These are phyloP conservation scores for Yarrowia porcina DNA, from an alignment of 805 yeast genomes.

Conservation along the genomic window DNA sequence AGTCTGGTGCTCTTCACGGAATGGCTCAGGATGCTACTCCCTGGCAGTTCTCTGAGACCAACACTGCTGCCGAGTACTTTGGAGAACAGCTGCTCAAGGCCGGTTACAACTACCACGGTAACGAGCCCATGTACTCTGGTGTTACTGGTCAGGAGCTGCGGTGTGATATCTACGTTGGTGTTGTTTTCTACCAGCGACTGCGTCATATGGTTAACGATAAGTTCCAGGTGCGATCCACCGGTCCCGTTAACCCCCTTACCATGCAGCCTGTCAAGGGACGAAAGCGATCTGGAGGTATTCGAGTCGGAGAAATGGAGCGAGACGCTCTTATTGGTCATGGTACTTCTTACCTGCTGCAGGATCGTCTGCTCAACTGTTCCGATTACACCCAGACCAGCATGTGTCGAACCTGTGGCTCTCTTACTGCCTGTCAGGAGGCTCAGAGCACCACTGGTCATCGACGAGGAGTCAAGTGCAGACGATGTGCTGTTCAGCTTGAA, in stretches of 20 bases:
- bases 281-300: slow-evolving; percentile 98
- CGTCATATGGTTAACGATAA: slow-evolving; percentile 99
- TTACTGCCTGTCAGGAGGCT: slow-evolving; percentile 81
- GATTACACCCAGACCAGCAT: slow-evolving; percentile 90
- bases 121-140: slow-evolving; percentile 98
- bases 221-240: slow-evolving; percentile 98
- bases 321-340: slow-evolving; percentile 99
- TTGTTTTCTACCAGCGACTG: slow-evolving; percentile 95
- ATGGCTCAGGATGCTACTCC: slow-evolving; percentile 97
- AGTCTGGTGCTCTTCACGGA: slow-evolving; percentile 97
- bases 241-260: slow-evolving; percentile 93
- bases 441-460: slow-evolving; percentile 87
- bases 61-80: slow-evolving; percentile 96
- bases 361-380: slow-evolving; percentile 88
- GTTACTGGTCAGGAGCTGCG: slow-evolving; percentile 97
- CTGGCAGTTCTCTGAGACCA: slow-evolving; percentile 85
- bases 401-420: slow-evolving; percentile 91
- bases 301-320: slow-evolving; percentile 99
- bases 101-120: slow-evolving; percentile 97
- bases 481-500: slow-evolving; percentile 61
- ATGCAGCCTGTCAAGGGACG: slow-evolving; percentile 99
- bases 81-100: slow-evolving; percentile 86
- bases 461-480: slow-evolving; percentile 80
- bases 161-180: slow-evolving; percentile 94
- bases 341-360: slow-evolving; percentile 90